These are phyloP conservation scores for Cyclotella cryptica DNA, from an alignment of 108 stramenopile genomes.

Conservation along the genomic window DNA sequence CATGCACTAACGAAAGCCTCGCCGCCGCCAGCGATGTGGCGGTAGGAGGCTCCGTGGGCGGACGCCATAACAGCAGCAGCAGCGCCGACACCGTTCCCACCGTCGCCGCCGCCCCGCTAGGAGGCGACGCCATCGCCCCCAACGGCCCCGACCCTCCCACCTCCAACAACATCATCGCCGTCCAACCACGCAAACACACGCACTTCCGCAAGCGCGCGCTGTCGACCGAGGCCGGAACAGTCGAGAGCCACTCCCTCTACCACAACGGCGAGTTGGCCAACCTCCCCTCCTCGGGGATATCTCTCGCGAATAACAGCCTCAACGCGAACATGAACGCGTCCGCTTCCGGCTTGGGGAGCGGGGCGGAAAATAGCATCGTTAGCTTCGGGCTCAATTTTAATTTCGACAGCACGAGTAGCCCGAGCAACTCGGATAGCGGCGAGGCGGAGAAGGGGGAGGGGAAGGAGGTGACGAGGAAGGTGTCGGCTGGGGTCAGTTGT, in stretches of 20 bases:
- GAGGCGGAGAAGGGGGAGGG: conserved; percentile 19
- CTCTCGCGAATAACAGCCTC: conserved; percentile 25
- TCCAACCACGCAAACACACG: conserved; percentile 21
- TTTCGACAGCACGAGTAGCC: conserved; percentile 43
- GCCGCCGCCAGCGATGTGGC: conserved; percentile 35
- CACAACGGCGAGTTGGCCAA: too few species aligned
- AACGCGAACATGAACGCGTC: conserved; percentile 5
- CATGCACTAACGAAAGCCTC: conserved; percentile 21
- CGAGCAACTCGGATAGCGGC: conserved; percentile 38
- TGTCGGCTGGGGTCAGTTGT: neutral
- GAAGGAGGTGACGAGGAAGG: neutral
- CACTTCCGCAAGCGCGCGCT: conserved; percentile 34
- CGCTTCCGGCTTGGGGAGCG: neutral
- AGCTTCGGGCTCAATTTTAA: conserved; percentile 55
- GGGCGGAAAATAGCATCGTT: conserved; percentile 30
- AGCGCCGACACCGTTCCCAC: neutral
- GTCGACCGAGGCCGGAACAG: conserved; percentile 18
- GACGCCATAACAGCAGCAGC: neutral
- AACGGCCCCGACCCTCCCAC: neutral
- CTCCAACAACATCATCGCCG: conserved; percentile 9
- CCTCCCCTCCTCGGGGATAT: conserved; percentile 21
- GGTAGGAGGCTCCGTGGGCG: conserved; percentile 20
- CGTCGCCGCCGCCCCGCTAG: neutral
- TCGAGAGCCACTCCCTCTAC: neutral
- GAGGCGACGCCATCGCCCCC: neutral